Evolutionary conservation across 1,284 basidiomycete species (phyloP).

Genomic region (Volvariella surrecta): DNA sequence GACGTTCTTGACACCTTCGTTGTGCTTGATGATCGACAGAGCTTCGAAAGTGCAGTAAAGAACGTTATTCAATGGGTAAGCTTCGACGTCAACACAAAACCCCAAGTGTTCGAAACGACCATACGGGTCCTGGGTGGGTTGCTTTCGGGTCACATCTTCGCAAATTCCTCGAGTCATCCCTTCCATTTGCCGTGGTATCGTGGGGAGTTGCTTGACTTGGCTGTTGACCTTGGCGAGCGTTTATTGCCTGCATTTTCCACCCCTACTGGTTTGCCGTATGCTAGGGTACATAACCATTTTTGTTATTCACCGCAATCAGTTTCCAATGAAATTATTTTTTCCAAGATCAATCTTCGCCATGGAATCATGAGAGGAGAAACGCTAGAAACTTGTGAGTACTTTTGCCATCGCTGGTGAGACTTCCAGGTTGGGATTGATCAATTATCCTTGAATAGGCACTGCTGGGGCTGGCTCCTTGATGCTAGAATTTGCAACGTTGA

Average conservation of each 20-base stretch:
- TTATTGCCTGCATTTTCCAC: conserved; percentile 85
- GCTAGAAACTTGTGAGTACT: conserved; percentile 67
- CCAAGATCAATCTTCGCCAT: conserved; percentile 67
- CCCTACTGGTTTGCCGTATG: conserved; percentile 83
- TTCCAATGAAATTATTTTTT: conserved; percentile 9
- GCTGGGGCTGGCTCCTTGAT: conserved; percentile 90
- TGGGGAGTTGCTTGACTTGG: conserved; percentile 69
- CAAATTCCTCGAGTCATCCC: conserved; percentile 50
- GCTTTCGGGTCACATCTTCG: conserved; percentile 79
- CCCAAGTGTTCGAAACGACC: conserved; percentile 88
- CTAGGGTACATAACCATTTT: conserved; percentile 49
- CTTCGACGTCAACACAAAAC: conserved; percentile 84
- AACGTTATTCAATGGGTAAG: conserved; percentile 72
- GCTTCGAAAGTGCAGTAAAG: conserved; percentile 70
- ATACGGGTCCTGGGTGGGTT: conserved; percentile 87
- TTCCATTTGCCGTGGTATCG: conserved; percentile 74
- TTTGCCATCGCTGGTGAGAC: conserved; percentile 1
- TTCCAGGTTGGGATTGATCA: background rate
- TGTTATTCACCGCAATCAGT: conserved; percentile 6
- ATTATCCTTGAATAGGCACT: conserved; percentile 43
- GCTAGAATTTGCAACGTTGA: conserved; percentile 87
- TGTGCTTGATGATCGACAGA: conserved; percentile 62
- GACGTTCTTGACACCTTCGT: conserved; percentile 80
- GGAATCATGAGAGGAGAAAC: conserved; percentile 64
- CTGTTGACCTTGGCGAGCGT: conserved; percentile 77